Evolutionary conservation across 139 green algal genomes (phyloP).

Genomic region (Tetratostichococcus sp.): DNA sequence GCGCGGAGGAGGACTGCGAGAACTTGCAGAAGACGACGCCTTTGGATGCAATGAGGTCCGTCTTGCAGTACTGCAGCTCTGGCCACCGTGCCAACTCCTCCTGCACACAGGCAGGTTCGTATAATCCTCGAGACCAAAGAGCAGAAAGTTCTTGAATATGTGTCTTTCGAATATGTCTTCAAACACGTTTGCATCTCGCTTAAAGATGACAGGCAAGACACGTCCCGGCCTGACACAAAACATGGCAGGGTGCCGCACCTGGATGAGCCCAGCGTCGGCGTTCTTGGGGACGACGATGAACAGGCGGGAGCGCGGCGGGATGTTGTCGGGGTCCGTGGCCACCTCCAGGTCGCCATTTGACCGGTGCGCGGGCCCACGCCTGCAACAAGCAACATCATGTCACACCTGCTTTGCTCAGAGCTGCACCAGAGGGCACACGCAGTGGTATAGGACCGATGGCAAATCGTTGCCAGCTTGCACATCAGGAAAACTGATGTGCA

Average conservation of each 20-base stretch:
- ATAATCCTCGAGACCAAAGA: constrained; percentile 12
- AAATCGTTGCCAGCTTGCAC: too few species aligned
- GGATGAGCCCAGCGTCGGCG: constrained; percentile 60
- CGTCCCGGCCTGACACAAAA: too few species aligned
- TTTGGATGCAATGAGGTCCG: constrained; percentile 79
- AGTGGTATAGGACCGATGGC: too few species aligned
- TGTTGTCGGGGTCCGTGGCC: constrained; percentile 80
- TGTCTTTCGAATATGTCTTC: too few species aligned
- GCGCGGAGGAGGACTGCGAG: constrained; percentile 63
- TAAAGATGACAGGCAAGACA: too few species aligned
- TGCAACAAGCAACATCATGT: neutral
- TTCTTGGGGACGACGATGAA: constrained; percentile 90
- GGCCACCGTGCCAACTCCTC: constrained; percentile 56
- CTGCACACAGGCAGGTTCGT: constrained; percentile 29
- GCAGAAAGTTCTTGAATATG: too few species aligned
- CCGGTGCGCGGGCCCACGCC: neutral
- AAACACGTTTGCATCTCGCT: too few species aligned
- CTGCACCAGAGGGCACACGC: too few species aligned
- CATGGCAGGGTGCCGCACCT: too few species aligned
- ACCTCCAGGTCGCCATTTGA: constrained; percentile 37
- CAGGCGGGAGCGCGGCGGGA: constrained; percentile 72
- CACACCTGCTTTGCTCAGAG: neutral
- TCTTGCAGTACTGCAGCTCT: constrained; percentile 91
- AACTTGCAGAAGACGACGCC: constrained; percentile 91
- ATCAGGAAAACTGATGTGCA: too few species aligned